These are phyloP conservation scores for Salix viminalis DNA, from an alignment of 345 rosid species.

Conservation along the genomic window DNA sequence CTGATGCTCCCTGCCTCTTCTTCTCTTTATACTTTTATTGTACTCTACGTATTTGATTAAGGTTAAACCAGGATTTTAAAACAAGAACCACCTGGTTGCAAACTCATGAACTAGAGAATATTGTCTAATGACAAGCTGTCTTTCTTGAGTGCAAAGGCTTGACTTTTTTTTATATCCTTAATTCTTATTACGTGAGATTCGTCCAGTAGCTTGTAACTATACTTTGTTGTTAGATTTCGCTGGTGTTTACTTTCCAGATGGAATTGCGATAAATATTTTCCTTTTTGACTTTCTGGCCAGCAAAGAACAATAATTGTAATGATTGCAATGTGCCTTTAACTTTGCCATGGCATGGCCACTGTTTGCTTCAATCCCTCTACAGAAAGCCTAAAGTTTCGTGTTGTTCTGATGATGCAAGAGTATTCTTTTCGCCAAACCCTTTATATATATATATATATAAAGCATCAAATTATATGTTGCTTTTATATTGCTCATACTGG, in stretches of 20 bases:
- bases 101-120: neutral
- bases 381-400: neutral
- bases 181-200: neutral
- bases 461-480: neutral
- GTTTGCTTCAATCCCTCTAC: neutral
- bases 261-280: constrained; percentile 11
- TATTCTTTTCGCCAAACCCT: neutral
- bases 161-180: constrained; percentile 1
- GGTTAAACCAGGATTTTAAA: neutral
- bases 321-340: constrained; percentile 24
- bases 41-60: neutral
- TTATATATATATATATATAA: neutral
- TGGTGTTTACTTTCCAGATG: constrained; percentile 40
- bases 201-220: neutral
- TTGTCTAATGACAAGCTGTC: constrained; percentile 23
- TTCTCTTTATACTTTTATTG: neutral
- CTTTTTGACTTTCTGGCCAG: constrained; percentile 23
- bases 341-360: constrained; percentile 19
- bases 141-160: constrained; percentile 36
- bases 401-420: neutral
- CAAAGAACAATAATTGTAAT: constrained; percentile 28
- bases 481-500: neutral
- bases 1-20: constrained; percentile 21
- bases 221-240: constrained; percentile 12
- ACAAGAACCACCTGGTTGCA: constrained; percentile 17